A percentile compares a stretch with the other conserved stretches of the same genome.
These are phyloP conservation scores for Saposhnikovia divaricata DNA, from an alignment of 129 eudicot species.

Conservation along the genomic window DNA sequence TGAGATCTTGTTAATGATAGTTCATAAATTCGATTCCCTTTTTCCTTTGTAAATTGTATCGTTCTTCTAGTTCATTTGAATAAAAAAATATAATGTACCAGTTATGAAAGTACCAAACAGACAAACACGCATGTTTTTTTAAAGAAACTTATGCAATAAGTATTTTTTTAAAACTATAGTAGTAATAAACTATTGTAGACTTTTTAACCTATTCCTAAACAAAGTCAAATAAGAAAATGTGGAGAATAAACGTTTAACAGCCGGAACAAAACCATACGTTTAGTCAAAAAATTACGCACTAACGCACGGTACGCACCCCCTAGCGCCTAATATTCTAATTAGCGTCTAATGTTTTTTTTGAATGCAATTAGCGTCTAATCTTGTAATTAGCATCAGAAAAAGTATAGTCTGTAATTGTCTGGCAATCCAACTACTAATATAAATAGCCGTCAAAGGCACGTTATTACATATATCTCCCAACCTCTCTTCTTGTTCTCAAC, in stretches of 20 bases:
- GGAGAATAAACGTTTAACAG: not conserved
- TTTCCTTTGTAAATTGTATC: no score
- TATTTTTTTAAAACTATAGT: no score
- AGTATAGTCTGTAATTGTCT: not conserved
- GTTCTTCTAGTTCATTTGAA: no score
- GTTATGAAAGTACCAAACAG: no score
- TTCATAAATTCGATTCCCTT: no score
- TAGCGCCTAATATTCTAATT: not conserved
- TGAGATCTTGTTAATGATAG: no score
- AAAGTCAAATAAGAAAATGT: not conserved
- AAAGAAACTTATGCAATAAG: no score
- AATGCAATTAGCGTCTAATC: not conserved
- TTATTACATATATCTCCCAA: not conserved
- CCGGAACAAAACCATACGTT: not conserved
- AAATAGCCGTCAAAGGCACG: not conserved
- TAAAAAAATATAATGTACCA: no score
- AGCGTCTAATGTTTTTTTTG: no score
- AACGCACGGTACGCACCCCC: not conserved
- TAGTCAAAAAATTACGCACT: not conserved
- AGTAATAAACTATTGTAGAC: no score
- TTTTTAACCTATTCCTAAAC: not conserved
- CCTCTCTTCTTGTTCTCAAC: not conserved
- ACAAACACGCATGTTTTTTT: no score
- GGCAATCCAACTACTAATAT: not conserved
- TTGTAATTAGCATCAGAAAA: not conserved